These are phyloP conservation scores for Podospora sp. DNA, from an alignment of 495 filamentous ascomycete genomes.

Conservation along the genomic window DNA sequence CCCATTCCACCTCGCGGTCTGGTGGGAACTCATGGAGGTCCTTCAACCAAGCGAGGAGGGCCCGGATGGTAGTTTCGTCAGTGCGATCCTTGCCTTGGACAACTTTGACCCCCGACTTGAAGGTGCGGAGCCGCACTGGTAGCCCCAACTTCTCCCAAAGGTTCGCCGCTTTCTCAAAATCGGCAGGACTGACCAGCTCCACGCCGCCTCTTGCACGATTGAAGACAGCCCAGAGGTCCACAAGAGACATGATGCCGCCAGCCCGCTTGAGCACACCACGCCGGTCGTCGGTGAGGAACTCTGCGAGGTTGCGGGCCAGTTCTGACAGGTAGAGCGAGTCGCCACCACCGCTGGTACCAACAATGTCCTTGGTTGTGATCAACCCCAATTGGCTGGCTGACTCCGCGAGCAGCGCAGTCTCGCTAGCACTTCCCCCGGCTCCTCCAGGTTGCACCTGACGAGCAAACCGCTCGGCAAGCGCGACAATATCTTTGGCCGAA, in stretches of 20 bases:
- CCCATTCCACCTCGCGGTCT: constrained; percentile 67
- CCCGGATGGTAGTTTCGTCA: constrained; percentile 83
- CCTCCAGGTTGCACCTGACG: constrained; percentile 50
- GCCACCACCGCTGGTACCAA: constrained; percentile 47
- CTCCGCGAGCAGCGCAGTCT: constrained; percentile 74
- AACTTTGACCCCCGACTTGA: constrained; percentile 89
- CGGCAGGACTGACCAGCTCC: constrained; percentile 86
- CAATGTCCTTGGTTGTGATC: constrained; percentile 92
- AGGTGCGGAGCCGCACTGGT: constrained; percentile 81
- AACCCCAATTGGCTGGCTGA: constrained; percentile 85
- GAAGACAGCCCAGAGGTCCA: constrained; percentile 96
- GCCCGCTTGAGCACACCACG: constrained; percentile 78
- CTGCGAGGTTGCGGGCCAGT: constrained; percentile 84
- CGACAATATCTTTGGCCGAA: constrained; percentile 92
- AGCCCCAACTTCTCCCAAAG: constrained; percentile 88
- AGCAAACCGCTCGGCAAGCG: constrained; percentile 86
- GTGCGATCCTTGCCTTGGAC: constrained; percentile 87
- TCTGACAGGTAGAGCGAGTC: constrained; percentile 70
- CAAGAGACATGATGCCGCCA: constrained; percentile 91
- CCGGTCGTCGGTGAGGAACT: constrained; percentile 90
- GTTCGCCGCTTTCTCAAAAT: constrained; percentile 86
- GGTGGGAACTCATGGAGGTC: constrained; percentile 69
- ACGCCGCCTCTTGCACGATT: constrained; percentile 95
- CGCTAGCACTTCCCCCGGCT: constrained; percentile 58
- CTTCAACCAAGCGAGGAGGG: constrained; percentile 74